Conservation (phyloP, 2,329 filamentous ascomycete species). For the Metarhizium rileyi region DNA sequence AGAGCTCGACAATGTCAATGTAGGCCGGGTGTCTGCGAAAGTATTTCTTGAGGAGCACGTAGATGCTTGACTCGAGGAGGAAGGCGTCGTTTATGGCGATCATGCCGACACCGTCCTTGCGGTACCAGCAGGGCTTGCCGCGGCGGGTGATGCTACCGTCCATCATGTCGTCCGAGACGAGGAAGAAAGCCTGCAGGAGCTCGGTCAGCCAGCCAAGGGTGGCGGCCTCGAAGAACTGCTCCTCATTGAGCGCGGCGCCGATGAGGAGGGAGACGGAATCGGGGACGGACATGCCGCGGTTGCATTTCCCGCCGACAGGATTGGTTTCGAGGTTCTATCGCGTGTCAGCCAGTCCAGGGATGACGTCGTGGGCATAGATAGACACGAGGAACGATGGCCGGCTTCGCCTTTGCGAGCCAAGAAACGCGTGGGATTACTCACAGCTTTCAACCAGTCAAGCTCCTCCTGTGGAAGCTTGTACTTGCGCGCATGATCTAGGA, state of each 20-base stretch:
- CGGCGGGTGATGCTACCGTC: constrained; percentile 90
- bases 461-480: constrained; percentile 79
- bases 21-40: constrained; percentile 84
- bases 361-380: too few relatives aligned
- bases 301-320: constrained; percentile 90
- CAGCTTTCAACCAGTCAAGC: constrained; percentile 78
- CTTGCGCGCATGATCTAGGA: constrained; percentile 66
- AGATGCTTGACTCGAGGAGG: constrained; percentile 87
- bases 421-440: constrained; percentile 24
- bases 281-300: constrained; percentile 95
- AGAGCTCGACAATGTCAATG: constrained; percentile 85
- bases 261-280: constrained; percentile 80
- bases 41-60: constrained; percentile 83
- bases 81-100: constrained; percentile 98
- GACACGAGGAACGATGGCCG: neutral
- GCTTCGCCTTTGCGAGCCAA: too few relatives aligned
- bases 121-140: constrained; percentile 94
- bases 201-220: constrained; percentile 96
- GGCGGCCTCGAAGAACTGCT: constrained; percentile 82
- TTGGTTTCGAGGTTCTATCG: constrained; percentile 72
- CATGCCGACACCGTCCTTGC: constrained; percentile 80
- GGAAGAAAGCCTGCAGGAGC: constrained; percentile 96
- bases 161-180: constrained; percentile 99
- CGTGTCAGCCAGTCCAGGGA: neutral
- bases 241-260: constrained; percentile 56